phyloP scores from a whole-genome alignment of 208 protist species.

The Trypanosoma mega region DNA sequence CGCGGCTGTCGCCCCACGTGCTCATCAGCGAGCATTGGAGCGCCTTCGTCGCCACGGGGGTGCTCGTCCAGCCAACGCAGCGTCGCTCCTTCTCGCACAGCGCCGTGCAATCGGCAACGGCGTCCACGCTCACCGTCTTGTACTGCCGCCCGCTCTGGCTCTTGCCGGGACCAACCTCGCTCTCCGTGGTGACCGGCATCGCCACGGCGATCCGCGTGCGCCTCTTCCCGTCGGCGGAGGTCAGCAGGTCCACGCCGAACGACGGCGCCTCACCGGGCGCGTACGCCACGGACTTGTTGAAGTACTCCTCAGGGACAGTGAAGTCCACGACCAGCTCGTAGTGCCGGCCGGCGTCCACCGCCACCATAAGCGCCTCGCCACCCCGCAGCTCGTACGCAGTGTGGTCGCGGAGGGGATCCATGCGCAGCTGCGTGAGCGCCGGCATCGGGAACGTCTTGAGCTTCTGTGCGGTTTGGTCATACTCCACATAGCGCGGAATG shows the following conservation, averaged over 20 bases:
- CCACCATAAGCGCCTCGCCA: too few relatives aligned
- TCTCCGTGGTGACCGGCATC: not conserved
- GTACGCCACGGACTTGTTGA: not conserved
- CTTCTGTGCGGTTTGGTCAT: conserved; percentile 40
- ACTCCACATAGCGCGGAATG: conserved; percentile 41
- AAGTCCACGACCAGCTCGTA: conserved; percentile 21
- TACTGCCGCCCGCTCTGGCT: not conserved
- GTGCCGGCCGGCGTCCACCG: too few relatives aligned
- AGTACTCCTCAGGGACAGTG: not conserved
- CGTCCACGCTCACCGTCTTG: not conserved
- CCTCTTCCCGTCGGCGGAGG: not conserved
- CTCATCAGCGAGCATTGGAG: not conserved
- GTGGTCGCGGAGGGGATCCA: too few relatives aligned
- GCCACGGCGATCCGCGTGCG: not conserved
- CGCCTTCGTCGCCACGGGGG: not conserved
- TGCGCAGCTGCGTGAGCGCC: conserved; percentile 37
- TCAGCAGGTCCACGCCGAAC: not conserved
- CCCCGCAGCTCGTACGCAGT: too few relatives aligned
- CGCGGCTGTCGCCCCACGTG: not conserved
- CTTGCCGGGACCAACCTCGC: not conserved
- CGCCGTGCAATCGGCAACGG: not conserved
- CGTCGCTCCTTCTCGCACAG: not conserved
- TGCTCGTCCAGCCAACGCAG: not conserved
- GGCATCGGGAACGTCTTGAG: conserved; percentile 37
- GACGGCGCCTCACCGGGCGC: too few relatives aligned